Evolutionary conservation across 2,329 filamentous ascomycete genomes (phyloP).

Genomic region (Diaporthe ampelina): DNA sequence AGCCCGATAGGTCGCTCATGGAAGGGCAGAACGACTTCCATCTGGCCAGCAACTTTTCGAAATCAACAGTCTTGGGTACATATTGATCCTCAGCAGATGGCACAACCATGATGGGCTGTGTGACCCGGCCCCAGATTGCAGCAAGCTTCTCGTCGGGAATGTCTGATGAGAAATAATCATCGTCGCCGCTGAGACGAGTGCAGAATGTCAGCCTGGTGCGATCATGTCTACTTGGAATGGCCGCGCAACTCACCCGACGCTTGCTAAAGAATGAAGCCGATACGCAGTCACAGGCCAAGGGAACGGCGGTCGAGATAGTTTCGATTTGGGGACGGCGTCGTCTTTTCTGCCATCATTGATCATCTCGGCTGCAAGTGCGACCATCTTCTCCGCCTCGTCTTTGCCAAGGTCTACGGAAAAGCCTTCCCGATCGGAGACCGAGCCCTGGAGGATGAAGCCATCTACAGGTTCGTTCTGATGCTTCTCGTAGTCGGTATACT

Average conservation of each 20-base stretch:
- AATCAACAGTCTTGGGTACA: slow-evolving; percentile 71
- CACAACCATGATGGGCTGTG: slow-evolving; percentile 73
- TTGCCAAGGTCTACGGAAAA: slow-evolving; percentile 61
- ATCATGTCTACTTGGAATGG: neutral
- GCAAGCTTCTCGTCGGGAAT: slow-evolving; percentile 69
- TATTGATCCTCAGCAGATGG: slow-evolving; percentile 77
- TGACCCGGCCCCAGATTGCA: slow-evolving; percentile 75
- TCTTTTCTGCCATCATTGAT: slow-evolving; percentile 67
- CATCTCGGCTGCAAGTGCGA: slow-evolving; percentile 66
- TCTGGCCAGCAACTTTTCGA: slow-evolving; percentile 66
- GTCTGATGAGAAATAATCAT: slow-evolving; percentile 91
- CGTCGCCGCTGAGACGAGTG: slow-evolving; percentile 69
- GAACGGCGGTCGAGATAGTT: slow-evolving; percentile 56
- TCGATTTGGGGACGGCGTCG: slow-evolving; percentile 67
- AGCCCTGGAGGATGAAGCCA: slow-evolving; percentile 84
- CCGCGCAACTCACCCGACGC: slow-evolving; percentile 61
- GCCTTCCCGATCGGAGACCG: slow-evolving; percentile 82
- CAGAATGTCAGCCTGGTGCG: neutral
- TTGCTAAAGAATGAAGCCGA: slow-evolving; percentile 64
- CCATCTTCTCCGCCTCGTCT: slow-evolving; percentile 58
- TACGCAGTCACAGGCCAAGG: slow-evolving; percentile 65
- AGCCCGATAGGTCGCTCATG: slow-evolving; percentile 64
- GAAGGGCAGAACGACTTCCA: slow-evolving; percentile 66
- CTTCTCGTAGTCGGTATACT: slow-evolving; percentile 62
- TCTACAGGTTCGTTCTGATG: slow-evolving; percentile 70